These are phyloP conservation scores for Acacia confusa DNA, from an alignment of 306 rosid species.

Conservation along the genomic window DNA sequence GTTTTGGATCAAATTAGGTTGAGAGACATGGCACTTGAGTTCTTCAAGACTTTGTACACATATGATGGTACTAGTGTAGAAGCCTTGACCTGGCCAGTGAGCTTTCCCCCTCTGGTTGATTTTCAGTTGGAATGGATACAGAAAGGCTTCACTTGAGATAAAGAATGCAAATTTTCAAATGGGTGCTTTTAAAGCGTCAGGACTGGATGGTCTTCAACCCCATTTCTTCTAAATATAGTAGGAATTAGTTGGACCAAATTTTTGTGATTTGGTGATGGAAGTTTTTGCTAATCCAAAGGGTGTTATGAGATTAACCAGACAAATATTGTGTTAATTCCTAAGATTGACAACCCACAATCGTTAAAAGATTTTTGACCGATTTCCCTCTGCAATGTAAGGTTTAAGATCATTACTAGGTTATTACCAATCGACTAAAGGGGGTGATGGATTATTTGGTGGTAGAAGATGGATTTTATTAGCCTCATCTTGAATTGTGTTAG, in stretches of 20 bases:
- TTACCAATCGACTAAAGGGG: not conserved
- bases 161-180: not conserved
- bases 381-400: not conserved
- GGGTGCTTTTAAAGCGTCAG: not conserved
- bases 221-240: too few relatives aligned
- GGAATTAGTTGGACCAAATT: not conserved
- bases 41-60: too few relatives aligned
- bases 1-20: too few relatives aligned
- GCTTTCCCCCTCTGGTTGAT: too few relatives aligned
- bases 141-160: not conserved
- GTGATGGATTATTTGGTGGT: too few relatives aligned
- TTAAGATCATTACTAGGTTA: too few relatives aligned
- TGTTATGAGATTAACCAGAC: too few relatives aligned
- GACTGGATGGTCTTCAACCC: not conserved
- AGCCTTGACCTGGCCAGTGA: too few relatives aligned
- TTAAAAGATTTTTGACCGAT: not conserved
- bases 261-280: not conserved
- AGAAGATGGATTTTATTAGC: too few relatives aligned
- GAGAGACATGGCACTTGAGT: too few relatives aligned
- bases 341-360: not conserved
- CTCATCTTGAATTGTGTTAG: not conserved
- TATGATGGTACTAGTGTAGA: accelerated
- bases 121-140: too few relatives aligned
- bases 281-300: not conserved
- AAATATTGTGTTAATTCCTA: too few relatives aligned